Conservation (phyloP, 768 basidiomycete genomes). For the Tylopilus subfusipes region DNA sequence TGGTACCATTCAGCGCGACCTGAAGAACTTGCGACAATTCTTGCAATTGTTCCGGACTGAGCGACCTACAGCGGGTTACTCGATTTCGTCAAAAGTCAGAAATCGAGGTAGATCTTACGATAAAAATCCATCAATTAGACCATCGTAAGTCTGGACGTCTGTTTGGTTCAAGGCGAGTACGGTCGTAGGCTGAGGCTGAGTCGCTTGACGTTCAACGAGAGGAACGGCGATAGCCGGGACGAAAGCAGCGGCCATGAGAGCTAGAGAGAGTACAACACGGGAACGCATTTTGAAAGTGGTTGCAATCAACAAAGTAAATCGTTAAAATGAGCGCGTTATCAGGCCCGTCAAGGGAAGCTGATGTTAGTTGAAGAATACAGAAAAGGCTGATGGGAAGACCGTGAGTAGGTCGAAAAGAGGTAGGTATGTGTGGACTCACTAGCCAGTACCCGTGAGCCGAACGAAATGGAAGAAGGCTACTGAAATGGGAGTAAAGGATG, state of each 20-base stretch:
- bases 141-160: neutral
- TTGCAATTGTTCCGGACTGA: neutral
- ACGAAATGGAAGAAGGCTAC: constrained; percentile 14
- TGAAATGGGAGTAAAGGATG: neutral
- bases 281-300: constrained; percentile 12
- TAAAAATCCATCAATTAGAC: neutral
- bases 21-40: neutral
- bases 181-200: neutral
- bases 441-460: constrained; percentile 21
- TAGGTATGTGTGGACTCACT: constrained; percentile 8
- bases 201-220: neutral
- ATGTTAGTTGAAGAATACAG: constrained; percentile 9
- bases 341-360: constrained; percentile 13
- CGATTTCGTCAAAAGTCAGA: neutral
- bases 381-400: constrained; percentile 9
- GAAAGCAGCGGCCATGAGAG: constrained; percentile 1
- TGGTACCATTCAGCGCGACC: neutral
- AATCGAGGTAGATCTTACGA: neutral
- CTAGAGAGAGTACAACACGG: neutral
- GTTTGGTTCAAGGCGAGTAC: neutral
- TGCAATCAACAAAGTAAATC: neutral
- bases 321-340: constrained; percentile 7
- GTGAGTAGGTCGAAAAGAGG: neutral
- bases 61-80: neutral
- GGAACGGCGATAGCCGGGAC: constrained; percentile 10